Conservation (phyloP, 495 filamentous ascomycete genomes). For the Parachaetomium inaequale region DNA sequence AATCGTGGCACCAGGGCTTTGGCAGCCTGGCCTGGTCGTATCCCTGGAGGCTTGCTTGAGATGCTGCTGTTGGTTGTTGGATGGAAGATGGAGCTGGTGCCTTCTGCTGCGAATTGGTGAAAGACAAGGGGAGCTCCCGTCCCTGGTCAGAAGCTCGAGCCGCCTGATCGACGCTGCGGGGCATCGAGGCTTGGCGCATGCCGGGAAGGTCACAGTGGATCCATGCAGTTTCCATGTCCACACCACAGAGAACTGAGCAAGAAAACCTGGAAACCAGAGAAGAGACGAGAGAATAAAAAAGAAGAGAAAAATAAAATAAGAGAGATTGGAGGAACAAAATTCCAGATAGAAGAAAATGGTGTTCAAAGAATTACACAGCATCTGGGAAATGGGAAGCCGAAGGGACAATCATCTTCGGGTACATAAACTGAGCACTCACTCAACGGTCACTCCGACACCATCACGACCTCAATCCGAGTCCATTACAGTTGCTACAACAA, state of each 20-base stretch:
- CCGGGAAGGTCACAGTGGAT: background rate
- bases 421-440: too few relatives aligned
- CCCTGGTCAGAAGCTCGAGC: background rate
- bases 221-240: background rate
- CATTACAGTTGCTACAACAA: background rate
- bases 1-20: background rate
- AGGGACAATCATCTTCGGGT: too few relatives aligned
- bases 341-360: too few relatives aligned
- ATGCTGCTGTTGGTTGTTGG: background rate
- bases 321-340: too few relatives aligned
- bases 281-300: too few relatives aligned
- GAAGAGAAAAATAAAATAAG: too few relatives aligned
- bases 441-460: background rate
- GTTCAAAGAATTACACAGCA: too few relatives aligned
- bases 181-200: background rate
- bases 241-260: too few relatives aligned
- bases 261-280: too few relatives aligned
- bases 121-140: background rate
- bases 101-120: background rate
- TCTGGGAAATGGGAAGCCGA: too few relatives aligned
- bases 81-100: background rate
- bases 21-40: background rate
- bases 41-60: background rate
- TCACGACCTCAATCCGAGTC: background rate
- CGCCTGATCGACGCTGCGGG: constrained; percentile 21